Percentiles rank a stretch among this genome's conserved stretches.
Conservation (phyloP, 2,329 filamentous ascomycete species). For the Penicillium sp. region DNA sequence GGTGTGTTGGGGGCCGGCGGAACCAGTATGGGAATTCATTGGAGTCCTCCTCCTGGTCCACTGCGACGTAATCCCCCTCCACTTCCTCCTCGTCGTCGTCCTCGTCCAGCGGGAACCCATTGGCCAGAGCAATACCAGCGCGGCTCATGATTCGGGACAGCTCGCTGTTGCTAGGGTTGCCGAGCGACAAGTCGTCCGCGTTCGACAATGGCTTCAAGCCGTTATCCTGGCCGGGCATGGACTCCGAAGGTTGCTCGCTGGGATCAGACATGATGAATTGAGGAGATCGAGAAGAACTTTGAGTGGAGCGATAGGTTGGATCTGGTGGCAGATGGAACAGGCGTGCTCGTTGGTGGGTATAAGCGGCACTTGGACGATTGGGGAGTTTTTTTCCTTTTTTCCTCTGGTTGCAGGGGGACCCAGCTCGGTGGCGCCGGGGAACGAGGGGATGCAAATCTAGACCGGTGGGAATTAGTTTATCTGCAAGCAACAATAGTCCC, state of each 20-base stretch:
- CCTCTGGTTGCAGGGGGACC: slow-evolving; percentile 14
- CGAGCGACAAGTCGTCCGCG: slow-evolving; percentile 28
- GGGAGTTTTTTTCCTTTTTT: not conserved
- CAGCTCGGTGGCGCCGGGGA: slow-evolving; percentile 20
- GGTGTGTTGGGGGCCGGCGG: slow-evolving; percentile 39
- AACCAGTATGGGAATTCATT: slow-evolving; percentile 44
- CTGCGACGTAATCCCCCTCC: slow-evolving; percentile 44
- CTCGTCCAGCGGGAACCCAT: slow-evolving; percentile 29
- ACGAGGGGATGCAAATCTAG: slow-evolving; percentile 22
- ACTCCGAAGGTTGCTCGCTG: slow-evolving; percentile 29
- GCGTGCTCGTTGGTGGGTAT: slow-evolving; percentile 7
- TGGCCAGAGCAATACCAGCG: slow-evolving; percentile 27
- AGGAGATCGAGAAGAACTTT: slow-evolving; percentile 3
- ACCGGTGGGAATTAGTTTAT: slow-evolving; percentile 20
- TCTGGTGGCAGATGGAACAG: not conserved
- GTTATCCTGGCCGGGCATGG: slow-evolving; percentile 25
- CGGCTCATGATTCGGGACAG: slow-evolving; percentile 30
- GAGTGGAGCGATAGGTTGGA: not conserved
- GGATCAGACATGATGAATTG: slow-evolving; percentile 30
- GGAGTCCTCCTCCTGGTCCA: slow-evolving; percentile 44
- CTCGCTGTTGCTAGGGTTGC: slow-evolving; percentile 27
- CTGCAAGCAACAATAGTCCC: slow-evolving; percentile 13
- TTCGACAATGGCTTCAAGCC: slow-evolving; percentile 35
- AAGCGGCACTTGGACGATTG: slow-evolving; percentile 5
- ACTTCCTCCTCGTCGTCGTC: slow-evolving; percentile 35